Evolutionary conservation across 2,329 filamentous ascomycete genomes (phyloP).

Genomic region (Scleromitrula shiraiana): DNA sequence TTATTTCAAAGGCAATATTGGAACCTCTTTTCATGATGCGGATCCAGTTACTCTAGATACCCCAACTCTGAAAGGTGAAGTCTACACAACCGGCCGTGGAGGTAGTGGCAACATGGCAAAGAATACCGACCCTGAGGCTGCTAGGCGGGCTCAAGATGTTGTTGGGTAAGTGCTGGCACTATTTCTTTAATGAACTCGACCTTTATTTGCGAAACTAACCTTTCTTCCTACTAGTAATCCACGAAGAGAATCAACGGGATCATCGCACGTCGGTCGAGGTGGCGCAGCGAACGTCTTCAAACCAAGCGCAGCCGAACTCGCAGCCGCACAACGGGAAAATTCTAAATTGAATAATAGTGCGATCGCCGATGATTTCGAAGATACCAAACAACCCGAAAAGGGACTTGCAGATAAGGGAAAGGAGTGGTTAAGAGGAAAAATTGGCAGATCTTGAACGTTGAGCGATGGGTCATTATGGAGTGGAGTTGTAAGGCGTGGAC

Average conservation of each 20-base stretch:
- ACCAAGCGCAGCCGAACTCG: constrained; percentile 31
- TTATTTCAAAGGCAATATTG: constrained; percentile 53
- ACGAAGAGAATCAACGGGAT: constrained; percentile 49
- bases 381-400: constrained; percentile 14
- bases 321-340: constrained; percentile 27
- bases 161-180: constrained; percentile 53
- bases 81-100: constrained; percentile 84
- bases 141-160: constrained; percentile 77
- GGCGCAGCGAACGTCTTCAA: constrained; percentile 65
- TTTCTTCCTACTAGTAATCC: constrained; percentile 11
- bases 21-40: constrained; percentile 41
- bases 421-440: constrained; percentile 31
- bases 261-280: constrained; percentile 63
- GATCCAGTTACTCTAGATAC: constrained; percentile 64
- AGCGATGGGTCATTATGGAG: background rate
- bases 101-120: constrained; percentile 76
- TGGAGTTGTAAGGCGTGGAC: background rate
- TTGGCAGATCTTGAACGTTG: background rate
- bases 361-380: constrained; percentile 23
- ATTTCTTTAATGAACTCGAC: no score
- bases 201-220: background rate
- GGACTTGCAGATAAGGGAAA: constrained; percentile 46
- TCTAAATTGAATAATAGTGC: constrained; percentile 19
- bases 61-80: constrained; percentile 71
- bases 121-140: constrained; percentile 63